These are phyloP conservation scores for Incumbomyces lentus DNA, from an alignment of 2,329 filamentous ascomycete genomes.

Conservation along the genomic window DNA sequence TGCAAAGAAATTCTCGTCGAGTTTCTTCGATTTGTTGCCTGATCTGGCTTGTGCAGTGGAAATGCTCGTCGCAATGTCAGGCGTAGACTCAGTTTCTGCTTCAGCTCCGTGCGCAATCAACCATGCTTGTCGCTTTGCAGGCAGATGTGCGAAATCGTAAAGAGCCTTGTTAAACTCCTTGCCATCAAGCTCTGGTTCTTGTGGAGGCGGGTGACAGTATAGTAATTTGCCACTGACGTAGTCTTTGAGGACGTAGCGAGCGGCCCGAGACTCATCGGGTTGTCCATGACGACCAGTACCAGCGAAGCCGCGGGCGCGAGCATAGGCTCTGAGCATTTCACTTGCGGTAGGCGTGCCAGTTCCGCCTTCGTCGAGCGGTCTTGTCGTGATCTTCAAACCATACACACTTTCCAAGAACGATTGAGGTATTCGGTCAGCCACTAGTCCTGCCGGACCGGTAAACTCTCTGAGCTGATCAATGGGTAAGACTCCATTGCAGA, in stretches of 20 bases:
- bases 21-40: slow-evolving; percentile 61
- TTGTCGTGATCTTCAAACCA: slow-evolving; percentile 74
- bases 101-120: slow-evolving; percentile 40
- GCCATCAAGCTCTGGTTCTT: slow-evolving; percentile 53
- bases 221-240: slow-evolving; percentile 94
- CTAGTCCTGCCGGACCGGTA: slow-evolving; percentile 72
- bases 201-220: slow-evolving; percentile 78
- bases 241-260: slow-evolving; percentile 84
- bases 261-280: slow-evolving; percentile 86
- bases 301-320: slow-evolving; percentile 77
- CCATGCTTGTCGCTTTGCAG: slow-evolving; percentile 64
- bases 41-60: slow-evolving; percentile 9
- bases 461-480: slow-evolving; percentile 95
- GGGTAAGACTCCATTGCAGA: slow-evolving; percentile 86
- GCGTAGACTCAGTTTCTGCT: slow-evolving; percentile 29
- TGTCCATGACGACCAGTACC: slow-evolving; percentile 73
- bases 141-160: slow-evolving; percentile 73
- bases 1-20: slow-evolving; percentile 88
- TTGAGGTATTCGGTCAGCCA: slow-evolving; percentile 77
- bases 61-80: slow-evolving; percentile 26
- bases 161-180: slow-evolving; percentile 78
- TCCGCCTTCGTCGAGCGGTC: slow-evolving; percentile 82
- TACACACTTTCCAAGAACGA: slow-evolving; percentile 86
- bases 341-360: slow-evolving; percentile 75
- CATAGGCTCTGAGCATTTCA: slow-evolving; percentile 78